Evolutionary conservation across 306 rosid species (phyloP), one percentile per base, ranked within the genome.

Genomic region (Quercus robur): DNA sequence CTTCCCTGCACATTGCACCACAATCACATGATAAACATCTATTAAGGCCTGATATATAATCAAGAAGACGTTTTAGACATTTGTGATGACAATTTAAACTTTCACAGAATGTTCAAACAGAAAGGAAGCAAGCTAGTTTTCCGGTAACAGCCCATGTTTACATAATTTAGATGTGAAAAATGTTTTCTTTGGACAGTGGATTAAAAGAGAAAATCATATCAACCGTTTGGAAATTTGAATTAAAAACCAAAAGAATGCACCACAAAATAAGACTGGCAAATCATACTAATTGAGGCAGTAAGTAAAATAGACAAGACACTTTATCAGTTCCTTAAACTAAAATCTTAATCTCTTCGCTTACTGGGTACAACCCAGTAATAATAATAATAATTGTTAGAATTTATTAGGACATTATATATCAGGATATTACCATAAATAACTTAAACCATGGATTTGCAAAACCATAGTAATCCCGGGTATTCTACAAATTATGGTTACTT

Each of bases 1-100:
- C 75, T 88, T 86, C 56, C 78, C 90, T 84, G 85, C 84, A 56
- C 75, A 58, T 46, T 21, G 75, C 71, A 15, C 75, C 51, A 5
- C 18, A 56, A 21, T 38, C 17, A 3, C 46, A 56, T 58, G 21
- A 69, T 56, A 18, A 56, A 70, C 18, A 2, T 35, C 57, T 8
- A 13, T 55, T 69, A 56, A 56, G 10, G 44, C 56, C 49, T 70
- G 33, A 76, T 44, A 66, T 33, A 66, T 61, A 61, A 49, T 28
- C 54, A 63, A 46, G 33, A 49, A 44, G 5, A 17, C 4, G 25
- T 20, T 10, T 49, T 13, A 12, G 54, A 49, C 54, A 49, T 12
- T 12, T 13, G 13, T 23, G 17, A 23, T 9, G 31, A 4, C 15
- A 59, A 26, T 59, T 59, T 59, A 59, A 21, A n/a, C 31, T 10